Conservation (phyloP, 1,139 yeast genomes). For the Diutina rugosa region DNA sequence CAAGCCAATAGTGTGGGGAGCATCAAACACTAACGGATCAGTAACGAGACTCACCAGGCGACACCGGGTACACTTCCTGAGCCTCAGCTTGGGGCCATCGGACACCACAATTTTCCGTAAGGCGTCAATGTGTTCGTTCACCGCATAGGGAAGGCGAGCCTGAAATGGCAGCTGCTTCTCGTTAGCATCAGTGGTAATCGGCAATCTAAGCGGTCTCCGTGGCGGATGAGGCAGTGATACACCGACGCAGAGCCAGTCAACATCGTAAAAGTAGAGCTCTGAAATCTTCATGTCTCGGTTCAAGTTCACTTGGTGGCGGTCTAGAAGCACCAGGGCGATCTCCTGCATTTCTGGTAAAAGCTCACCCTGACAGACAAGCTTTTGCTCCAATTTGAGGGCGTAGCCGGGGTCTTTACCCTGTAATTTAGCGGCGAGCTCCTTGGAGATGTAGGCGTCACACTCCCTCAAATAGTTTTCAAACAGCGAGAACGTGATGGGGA, state of each 20-base stretch:
- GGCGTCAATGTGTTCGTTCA: slow-evolving; percentile 25
- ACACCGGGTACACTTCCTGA: slow-evolving; percentile 55
- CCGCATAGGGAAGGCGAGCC: slow-evolving; percentile 13
- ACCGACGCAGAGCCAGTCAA: slow-evolving; percentile 53
- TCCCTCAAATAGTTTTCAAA: slow-evolving; percentile 57
- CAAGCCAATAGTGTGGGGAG: slow-evolving; percentile 27
- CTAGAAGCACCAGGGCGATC: slow-evolving; percentile 19
- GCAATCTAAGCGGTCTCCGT: background rate
- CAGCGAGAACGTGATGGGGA: slow-evolving; percentile 44
- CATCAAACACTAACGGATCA: slow-evolving; percentile 30
- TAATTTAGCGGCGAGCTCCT: slow-evolving; percentile 14
- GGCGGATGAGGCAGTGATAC: slow-evolving; percentile 6
- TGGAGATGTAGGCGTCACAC: slow-evolving; percentile 21
- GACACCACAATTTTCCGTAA: slow-evolving; percentile 27
- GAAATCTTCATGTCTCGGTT: slow-evolving; percentile 29
- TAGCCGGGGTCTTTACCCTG: slow-evolving; percentile 17
- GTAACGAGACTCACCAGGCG: slow-evolving; percentile 43
- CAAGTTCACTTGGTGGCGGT: slow-evolving; percentile 19
- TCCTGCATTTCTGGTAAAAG: slow-evolving; percentile 33
- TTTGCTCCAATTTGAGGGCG: slow-evolving; percentile 45
- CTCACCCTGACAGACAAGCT: slow-evolving; percentile 49
- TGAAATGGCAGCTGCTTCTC: background rate
- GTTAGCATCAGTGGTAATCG: background rate
- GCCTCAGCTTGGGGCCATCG: slow-evolving; percentile 4
- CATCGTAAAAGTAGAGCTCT: slow-evolving; percentile 53